Base-by-base conservation (phyloP, 2,329 filamentous ascomycete genomes). In the Penicillium olsonii region DNA sequence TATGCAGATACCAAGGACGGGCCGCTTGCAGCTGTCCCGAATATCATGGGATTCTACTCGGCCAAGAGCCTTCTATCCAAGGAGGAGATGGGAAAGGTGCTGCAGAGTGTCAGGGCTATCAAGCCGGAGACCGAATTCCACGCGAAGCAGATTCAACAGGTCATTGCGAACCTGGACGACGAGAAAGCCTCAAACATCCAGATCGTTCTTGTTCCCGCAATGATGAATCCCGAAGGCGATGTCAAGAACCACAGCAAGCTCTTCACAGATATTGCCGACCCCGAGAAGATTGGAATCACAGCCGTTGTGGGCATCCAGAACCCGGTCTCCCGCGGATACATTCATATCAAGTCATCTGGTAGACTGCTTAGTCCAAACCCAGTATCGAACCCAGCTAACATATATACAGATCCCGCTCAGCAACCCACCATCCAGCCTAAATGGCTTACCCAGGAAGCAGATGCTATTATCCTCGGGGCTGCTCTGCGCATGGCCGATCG, bases 311-410 rank as follows among this genome's bases (percentile, higher is more conserved):
- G 52, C 27, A 43, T 60, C 24, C 52, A 57, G 41, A 59, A 62
- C 38, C 52, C 54, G 1, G 49, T 62, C 2, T 49, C 64, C 5
- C 45, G 60, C 2, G 60, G 60, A 2, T 59, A 52, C 9, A 50
- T 60, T 6, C 56, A 59, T 24, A 50, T 59, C 12, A 18, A 48
- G 4, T 45, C 49, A 33, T 17, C 52, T 5, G 46, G 48, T 52
- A 46, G 20, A 22, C 26, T 27, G n/a, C 15, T 15, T 19, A 8
- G 20, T 6, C 11, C 14, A 12, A 24, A 24, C 5, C 3, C 24
- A 10, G 10, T 9, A 39, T 12, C 8, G 31, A 34, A 42, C n/a
- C n/a, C 9, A 18, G n/a, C 11, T 22, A 34, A 37, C 20, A 35
- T 35, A 5, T 11, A 9, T 19, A 7, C 22, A 56, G 55, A 61